Evolutionary conservation across 2,329 filamentous ascomycete species (phyloP).

Genomic region (Helotiales sp.): DNA sequence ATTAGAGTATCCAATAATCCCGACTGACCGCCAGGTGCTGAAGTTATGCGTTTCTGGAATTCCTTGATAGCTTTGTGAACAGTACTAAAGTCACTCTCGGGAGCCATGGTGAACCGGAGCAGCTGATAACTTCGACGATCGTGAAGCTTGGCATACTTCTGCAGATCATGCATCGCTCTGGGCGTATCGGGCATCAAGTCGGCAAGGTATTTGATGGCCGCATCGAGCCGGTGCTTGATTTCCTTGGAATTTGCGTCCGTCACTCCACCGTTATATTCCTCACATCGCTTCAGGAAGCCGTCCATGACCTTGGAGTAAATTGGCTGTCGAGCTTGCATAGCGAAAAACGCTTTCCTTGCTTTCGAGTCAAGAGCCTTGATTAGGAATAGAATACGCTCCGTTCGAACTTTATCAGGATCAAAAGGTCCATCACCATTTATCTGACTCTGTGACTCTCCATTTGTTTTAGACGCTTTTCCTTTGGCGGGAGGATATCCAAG

Average conservation of each 20-base stretch:
- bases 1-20: slow-evolving; percentile 75
- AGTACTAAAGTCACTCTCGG: slow-evolving; percentile 88
- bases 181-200: slow-evolving; percentile 74
- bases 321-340: slow-evolving; percentile 76
- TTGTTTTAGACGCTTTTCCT: slow-evolving; percentile 60
- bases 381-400: slow-evolving; percentile 80
- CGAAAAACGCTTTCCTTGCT: slow-evolving; percentile 85
- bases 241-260: slow-evolving; percentile 70
- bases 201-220: slow-evolving; percentile 70
- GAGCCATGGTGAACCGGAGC: slow-evolving; percentile 79
- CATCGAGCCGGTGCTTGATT: slow-evolving; percentile 68
- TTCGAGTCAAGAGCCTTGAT: slow-evolving; percentile 75
- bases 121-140: slow-evolving; percentile 90
- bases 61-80: slow-evolving; percentile 90
- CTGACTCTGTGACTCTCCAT: slow-evolving; percentile 55
- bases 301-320: slow-evolving; percentile 72
- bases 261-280: slow-evolving; percentile 86
- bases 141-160: slow-evolving; percentile 88
- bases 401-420: slow-evolving; percentile 75
- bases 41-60: slow-evolving; percentile 77
- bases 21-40: slow-evolving; percentile 56
- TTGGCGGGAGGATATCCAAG: slow-evolving; percentile 79
- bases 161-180: slow-evolving; percentile 73
- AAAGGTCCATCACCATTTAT: slow-evolving; percentile 44
- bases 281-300: slow-evolving; percentile 79